These are phyloP conservation scores for Kwoniella shandongensis DNA, from an alignment of 768 basidiomycete species.

Conservation along the genomic window DNA sequence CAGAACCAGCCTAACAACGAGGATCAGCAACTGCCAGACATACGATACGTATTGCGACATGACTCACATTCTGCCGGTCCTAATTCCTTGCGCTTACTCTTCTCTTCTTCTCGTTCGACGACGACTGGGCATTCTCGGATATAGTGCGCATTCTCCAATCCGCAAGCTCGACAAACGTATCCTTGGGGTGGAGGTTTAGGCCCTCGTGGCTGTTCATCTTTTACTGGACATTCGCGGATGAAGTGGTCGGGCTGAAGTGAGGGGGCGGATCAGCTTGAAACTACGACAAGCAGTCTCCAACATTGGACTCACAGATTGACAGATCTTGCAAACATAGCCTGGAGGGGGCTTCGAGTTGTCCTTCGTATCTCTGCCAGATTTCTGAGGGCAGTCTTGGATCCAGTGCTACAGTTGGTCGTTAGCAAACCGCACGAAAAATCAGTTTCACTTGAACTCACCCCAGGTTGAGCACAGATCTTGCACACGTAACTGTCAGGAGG, in stretches of 20 bases:
- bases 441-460: conserved; percentile 33
- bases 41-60: neutral
- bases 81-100: conserved; percentile 56
- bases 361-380: conserved; percentile 46
- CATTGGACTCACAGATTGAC: conserved; percentile 61
- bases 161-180: conserved; percentile 89
- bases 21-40: conserved; percentile 23
- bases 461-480: conserved; percentile 47
- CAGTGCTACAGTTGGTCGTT: conserved; percentile 43
- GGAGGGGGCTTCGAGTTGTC: conserved; percentile 61
- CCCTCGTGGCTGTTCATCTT: conserved; percentile 56
- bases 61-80: conserved; percentile 68
- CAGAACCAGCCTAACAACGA: conserved; percentile 82
- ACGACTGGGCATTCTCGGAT: conserved; percentile 77
- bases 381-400: conserved; percentile 52
- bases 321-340: conserved; percentile 84
- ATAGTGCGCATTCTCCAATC: conserved; percentile 72
- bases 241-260: conserved; percentile 72
- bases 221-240: conserved; percentile 83
- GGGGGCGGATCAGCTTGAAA: neutral
- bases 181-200: conserved; percentile 32
- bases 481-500: conserved; percentile 51
- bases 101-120: conserved; percentile 59
- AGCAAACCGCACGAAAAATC: conserved; percentile 4
- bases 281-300: neutral